phyloP scores from a whole-genome alignment of 495 filamentous ascomycete genomes.

The Viridothelium virens region DNA sequence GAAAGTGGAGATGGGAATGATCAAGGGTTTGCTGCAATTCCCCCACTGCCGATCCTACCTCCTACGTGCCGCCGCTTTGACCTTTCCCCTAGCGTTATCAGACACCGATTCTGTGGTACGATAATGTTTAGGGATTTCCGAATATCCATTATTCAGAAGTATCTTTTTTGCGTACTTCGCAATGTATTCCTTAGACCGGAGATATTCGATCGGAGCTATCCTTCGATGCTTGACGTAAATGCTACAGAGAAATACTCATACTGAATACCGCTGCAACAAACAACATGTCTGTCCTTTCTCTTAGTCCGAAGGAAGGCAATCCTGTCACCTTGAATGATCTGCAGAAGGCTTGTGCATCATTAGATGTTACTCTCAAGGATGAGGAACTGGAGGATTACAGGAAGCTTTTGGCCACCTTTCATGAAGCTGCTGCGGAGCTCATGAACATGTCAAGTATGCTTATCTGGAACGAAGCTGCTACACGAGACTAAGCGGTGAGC shows the following conservation, averaged over 20 bases:
- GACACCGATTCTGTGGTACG: background rate
- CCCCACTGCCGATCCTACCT: background rate
- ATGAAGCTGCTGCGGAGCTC: constrained; percentile 29
- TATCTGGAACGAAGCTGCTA: background rate
- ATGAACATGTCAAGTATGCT: constrained; percentile 22
- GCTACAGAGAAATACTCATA: background rate
- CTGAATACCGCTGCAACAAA: background rate
- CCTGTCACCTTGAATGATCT: constrained; percentile 24
- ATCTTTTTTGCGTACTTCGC: background rate
- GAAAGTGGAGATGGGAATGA: background rate
- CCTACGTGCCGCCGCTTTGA: background rate
- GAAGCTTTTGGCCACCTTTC: constrained; percentile 31
- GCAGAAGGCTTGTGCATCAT: constrained; percentile 18
- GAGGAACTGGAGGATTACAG: constrained; percentile 30
- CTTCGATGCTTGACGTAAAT: background rate
- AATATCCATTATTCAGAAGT: background rate
- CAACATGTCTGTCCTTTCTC: constrained; percentile 15
- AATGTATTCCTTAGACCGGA: background rate
- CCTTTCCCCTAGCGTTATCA: background rate
- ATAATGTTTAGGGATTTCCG: too few relatives aligned
- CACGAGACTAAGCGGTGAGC: background rate
- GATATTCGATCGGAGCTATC: background rate
- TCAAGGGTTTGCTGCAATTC: background rate
- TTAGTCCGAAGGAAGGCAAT: constrained; percentile 20
- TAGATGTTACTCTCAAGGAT: constrained; percentile 26